Percentiles rank a stretch among this genome's conserved stretches.
Conservation (phyloP, 2,329 filamentous ascomycete species). For the Calonectria pseudoreteaudii region DNA sequence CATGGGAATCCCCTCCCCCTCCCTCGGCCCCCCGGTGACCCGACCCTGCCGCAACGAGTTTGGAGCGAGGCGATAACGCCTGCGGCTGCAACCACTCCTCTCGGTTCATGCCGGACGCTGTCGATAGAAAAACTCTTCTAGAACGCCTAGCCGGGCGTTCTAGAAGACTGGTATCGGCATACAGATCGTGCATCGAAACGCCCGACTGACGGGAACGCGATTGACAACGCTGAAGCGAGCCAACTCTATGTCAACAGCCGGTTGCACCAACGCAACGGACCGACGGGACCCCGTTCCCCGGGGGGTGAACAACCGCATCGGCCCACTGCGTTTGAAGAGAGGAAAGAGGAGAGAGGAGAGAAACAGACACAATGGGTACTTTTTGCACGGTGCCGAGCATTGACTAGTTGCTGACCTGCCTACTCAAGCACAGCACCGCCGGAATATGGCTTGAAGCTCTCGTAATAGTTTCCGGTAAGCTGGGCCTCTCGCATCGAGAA, state of each 20-base stretch:
- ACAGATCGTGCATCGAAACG: not conserved
- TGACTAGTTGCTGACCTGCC: conserved; percentile 11
- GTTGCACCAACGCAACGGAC: not conserved
- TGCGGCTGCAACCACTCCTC: conserved; percentile 19
- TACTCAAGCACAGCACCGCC: not conserved
- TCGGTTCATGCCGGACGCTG: conserved; percentile 5
- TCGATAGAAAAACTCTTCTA: not conserved
- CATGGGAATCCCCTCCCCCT: not conserved
- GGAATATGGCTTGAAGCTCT: conserved; percentile 1
- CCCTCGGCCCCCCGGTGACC: not conserved
- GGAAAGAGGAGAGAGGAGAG: not conserved
- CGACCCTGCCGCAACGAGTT: not conserved
- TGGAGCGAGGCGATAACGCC: not conserved
- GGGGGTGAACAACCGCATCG: not conserved
- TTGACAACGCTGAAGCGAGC: not conserved
- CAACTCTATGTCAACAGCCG: not conserved
- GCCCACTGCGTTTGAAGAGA: not conserved
- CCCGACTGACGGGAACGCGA: conserved; percentile 5
- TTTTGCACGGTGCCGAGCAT: not conserved
- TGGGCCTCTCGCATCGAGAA: not conserved
- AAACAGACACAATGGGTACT: not conserved
- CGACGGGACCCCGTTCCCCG: not conserved
- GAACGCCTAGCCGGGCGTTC: not conserved
- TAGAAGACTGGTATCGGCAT: not conserved
- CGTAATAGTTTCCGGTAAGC: conserved; percentile 1